These are phyloP conservation scores for Corchorus olitorius DNA, from an alignment of 345 rosid species.

Conservation along the genomic window DNA sequence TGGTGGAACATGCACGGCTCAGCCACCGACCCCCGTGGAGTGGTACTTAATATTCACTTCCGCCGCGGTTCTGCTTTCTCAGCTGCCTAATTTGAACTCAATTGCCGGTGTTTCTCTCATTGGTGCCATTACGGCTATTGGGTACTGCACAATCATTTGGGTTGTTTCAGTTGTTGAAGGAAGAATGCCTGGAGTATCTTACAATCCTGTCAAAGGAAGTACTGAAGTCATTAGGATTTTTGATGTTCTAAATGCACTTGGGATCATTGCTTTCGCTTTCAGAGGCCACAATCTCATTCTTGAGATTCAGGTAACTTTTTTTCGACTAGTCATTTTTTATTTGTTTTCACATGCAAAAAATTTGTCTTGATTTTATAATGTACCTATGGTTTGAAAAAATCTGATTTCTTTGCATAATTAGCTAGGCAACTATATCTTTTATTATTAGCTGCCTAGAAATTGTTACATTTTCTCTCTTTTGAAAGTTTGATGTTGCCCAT, in stretches of 20 bases:
- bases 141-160: constrained; percentile 65
- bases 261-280: constrained; percentile 65
- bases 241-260: constrained; percentile 54
- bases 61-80: constrained; percentile 51
- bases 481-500: not conserved
- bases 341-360: no score
- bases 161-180: constrained; percentile 46
- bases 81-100: constrained; percentile 68
- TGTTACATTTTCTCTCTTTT: not conserved
- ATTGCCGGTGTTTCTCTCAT: constrained; percentile 61
- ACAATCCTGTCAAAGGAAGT: constrained; percentile 24
- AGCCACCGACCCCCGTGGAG: constrained; percentile 49
- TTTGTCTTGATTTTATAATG: not conserved
- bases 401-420: not conserved
- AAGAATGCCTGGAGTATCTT: constrained; percentile 41
- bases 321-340: not conserved
- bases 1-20: constrained; percentile 37
- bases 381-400: not conserved
- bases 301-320: constrained; percentile 63
- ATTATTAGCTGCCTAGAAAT: not conserved
- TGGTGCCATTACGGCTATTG: constrained; percentile 52
- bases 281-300: constrained; percentile 76
- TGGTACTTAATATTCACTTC: constrained; percentile 58
- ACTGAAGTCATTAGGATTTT: constrained; percentile 33
- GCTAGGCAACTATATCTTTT: not conserved